Percentiles rank a stretch among this genome's conserved stretches.
Conservation (phyloP, 495 filamentous ascomycete genomes). For the Platismatia glauca region DNA sequence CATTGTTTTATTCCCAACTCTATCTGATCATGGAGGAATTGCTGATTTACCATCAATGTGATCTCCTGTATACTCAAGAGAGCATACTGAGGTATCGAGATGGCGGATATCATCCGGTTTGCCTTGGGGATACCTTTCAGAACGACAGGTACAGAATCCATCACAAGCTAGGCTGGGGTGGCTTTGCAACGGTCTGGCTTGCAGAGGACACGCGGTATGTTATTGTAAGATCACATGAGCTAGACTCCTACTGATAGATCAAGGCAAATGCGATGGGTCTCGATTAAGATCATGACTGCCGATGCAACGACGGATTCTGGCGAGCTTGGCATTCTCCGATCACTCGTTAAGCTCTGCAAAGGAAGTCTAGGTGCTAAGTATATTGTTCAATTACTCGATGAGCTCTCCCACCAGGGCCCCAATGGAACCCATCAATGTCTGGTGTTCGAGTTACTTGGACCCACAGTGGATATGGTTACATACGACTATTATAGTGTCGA, state of each 20-base stretch:
- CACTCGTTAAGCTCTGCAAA: not conserved
- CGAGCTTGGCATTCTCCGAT: constrained; percentile 8
- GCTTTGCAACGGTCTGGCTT: constrained; percentile 44
- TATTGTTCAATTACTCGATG: constrained; percentile 33
- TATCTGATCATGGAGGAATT: not conserved
- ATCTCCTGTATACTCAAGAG: constrained; percentile 3
- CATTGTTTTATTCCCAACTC: too few relatives aligned
- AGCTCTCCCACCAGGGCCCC: constrained; percentile 33
- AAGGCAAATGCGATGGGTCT: constrained; percentile 6
- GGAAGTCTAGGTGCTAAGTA: constrained; percentile 20
- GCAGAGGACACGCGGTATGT: constrained; percentile 31
- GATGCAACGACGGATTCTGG: not conserved
- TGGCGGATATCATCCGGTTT: constrained; percentile 40
- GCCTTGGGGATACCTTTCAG: constrained; percentile 32
- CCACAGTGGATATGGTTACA: constrained; percentile 20
- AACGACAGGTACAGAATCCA: constrained; percentile 37
- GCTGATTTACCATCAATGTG: not conserved
- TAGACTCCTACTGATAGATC: not conserved
- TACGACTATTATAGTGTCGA: constrained; percentile 18
- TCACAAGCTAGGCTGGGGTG: constrained; percentile 42
- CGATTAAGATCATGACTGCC: constrained; percentile 11
- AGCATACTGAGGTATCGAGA: constrained; percentile 24
- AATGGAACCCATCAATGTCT: constrained; percentile 40
- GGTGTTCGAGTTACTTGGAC: constrained; percentile 38
- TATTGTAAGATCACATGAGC: not conserved